phyloP scores from a whole-genome alignment of 169 alveolate species.

The Pseudocohnilembus persalinus region DNA sequence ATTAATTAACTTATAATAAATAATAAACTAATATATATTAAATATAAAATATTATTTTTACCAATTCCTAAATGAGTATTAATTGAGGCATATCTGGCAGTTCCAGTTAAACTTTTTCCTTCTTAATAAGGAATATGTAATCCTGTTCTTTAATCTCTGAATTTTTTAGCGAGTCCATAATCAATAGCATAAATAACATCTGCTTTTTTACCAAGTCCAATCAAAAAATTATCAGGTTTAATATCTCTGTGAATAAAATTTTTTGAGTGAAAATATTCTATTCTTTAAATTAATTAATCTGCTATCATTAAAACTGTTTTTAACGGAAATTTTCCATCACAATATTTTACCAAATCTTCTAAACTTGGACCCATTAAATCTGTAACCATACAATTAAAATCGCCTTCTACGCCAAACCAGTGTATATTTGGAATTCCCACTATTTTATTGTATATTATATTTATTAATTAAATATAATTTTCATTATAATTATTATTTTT shows the following conservation, averaged over 20 bases:
- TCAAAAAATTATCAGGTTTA: conserved; percentile 83
- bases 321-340: conserved; percentile 56
- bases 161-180: conserved; percentile 71
- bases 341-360: conserved; percentile 61
- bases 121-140: conserved; percentile 68
- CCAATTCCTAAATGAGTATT: conserved; percentile 75
- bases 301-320: conserved; percentile 69
- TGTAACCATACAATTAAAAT: conserved; percentile 90
- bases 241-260: conserved; percentile 83
- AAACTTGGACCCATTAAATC: conserved; percentile 82
- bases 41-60: background rate
- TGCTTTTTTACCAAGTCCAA: conserved; percentile 71
- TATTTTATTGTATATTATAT: background rate
- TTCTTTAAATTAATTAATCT: conserved; percentile 63
- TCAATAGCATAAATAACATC: conserved; percentile 63
- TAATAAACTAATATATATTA: no score
- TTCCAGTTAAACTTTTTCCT: conserved; percentile 68
- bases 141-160: conserved; percentile 67
- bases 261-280: conserved; percentile 75
- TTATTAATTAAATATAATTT: background rate
- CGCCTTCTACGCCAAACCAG: conserved; percentile 99
- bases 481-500: background rate
- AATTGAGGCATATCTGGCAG: conserved; percentile 73
- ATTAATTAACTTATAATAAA: background rate
- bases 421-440: conserved; percentile 96